Evolutionary conservation across 352 stramenopile genomes (phyloP).

Genomic region (Phytophthora nicotianae): DNA sequence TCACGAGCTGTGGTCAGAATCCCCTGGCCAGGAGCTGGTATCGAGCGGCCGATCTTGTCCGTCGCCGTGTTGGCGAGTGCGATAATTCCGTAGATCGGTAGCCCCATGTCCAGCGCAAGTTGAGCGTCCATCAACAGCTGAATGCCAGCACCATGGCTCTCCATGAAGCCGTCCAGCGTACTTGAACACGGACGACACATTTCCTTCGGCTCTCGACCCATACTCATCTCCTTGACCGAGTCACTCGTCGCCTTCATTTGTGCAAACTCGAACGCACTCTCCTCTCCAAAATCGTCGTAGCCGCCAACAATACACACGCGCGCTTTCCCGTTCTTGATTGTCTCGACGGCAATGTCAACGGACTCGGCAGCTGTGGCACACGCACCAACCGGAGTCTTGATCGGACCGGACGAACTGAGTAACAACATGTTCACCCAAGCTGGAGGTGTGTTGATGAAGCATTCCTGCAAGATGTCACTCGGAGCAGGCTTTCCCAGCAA

Average conservation of each 20-base stretch:
- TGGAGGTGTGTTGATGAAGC: constrained; percentile 90
- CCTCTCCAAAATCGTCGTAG: constrained; percentile 89
- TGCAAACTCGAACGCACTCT: constrained; percentile 86
- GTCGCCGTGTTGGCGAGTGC: constrained; percentile 86
- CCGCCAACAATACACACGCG: constrained; percentile 86
- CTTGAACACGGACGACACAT: constrained; percentile 86
- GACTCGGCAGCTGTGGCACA: constrained; percentile 89
- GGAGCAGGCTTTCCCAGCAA: constrained; percentile 69
- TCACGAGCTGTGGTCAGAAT: constrained; percentile 88
- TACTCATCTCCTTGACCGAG: constrained; percentile 77
- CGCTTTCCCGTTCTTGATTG: constrained; percentile 88
- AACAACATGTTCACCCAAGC: constrained; percentile 92
- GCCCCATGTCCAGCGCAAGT: constrained; percentile 86
- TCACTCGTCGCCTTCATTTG: constrained; percentile 91
- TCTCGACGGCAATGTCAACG: constrained; percentile 88
- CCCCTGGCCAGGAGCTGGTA: constrained; percentile 84
- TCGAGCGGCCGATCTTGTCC: constrained; percentile 87
- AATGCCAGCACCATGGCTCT: constrained; percentile 87
- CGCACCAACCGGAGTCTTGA: constrained; percentile 88
- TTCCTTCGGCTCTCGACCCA: constrained; percentile 81
- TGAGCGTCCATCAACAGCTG: constrained; percentile 90
- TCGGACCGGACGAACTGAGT: constrained; percentile 84
- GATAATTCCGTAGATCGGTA: constrained; percentile 87
- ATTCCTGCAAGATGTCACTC: constrained; percentile 83
- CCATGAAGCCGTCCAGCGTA: constrained; percentile 87